These are phyloP conservation scores for Colletotrichum musae DNA, from an alignment of 2,329 filamentous ascomycete genomes.

Conservation along the genomic window DNA sequence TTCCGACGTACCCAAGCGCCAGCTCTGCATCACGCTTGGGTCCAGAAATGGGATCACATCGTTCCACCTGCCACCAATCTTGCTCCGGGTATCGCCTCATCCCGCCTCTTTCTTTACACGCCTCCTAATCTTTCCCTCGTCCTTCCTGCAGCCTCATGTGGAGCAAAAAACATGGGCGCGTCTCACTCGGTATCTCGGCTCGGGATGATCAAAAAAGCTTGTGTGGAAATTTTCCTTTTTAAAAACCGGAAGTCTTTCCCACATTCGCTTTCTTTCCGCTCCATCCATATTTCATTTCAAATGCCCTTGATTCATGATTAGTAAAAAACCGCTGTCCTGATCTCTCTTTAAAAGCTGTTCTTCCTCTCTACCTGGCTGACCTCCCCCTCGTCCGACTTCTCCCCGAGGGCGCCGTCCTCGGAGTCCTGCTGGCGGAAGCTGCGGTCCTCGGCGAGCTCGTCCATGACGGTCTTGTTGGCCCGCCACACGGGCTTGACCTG, in stretches of 20 bases:
- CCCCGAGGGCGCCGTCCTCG: conserved; percentile 45
- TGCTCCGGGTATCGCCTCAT: conserved; percentile 4
- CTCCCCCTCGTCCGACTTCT: conserved; percentile 45
- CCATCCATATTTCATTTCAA: conserved; percentile 15
- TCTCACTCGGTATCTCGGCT: conserved; percentile 26
- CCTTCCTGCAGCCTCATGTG: not conserved
- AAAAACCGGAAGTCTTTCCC: not conserved
- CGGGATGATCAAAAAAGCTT: conserved; percentile 14
- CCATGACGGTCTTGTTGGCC: conserved; percentile 61
- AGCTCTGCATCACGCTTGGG: not conserved
- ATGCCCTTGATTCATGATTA: conserved; percentile 37
- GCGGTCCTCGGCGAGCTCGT: conserved; percentile 56
- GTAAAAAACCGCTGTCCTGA: conserved; percentile 31
- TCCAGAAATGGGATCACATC: not conserved
- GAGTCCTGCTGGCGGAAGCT: conserved; percentile 50
- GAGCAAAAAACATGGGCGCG: not conserved
- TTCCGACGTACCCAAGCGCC: not conserved
- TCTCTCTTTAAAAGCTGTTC: conserved; percentile 33
- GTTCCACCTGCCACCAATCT: not conserved
- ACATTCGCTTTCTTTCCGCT: not conserved
- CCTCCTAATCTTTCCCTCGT: not conserved
- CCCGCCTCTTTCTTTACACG: not conserved
- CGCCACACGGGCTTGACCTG: conserved; percentile 60
- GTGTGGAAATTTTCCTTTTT: conserved; percentile 14
- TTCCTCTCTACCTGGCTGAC: conserved; percentile 43